Base-by-base conservation (phyloP, 352 stramenopile species). In the Phytophthora constricta region DNA sequence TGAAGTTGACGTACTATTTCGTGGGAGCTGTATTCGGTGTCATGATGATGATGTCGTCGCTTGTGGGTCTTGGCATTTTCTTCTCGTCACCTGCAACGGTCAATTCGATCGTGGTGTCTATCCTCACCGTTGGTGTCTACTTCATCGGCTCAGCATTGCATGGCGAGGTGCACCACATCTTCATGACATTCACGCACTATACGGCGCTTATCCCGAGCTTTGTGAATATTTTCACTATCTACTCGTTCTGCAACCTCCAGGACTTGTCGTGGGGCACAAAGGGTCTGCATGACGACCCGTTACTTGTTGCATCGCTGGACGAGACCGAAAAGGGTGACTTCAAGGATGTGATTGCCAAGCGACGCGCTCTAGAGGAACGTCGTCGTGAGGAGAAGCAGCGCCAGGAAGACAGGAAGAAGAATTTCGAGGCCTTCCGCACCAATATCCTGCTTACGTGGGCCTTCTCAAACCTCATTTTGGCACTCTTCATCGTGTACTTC, bases 141-240 rank as follows among this genome's bases (percentile, higher is more conserved):
- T 96, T 94, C 52, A 80, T 96, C 47, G 86, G 84, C n/a, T 76
- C 88, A 13, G 86, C 88, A 5, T 46, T 96, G 5, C 81, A 94
- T 20, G 85, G 89, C 27, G 86, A 95, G 65, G 46, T 95, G 45
- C 89, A 95, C 62, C 82, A 94, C 67, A 93, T 95, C 49, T 72
- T 94, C 54, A 80, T 95, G 70, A 92, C 85, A 33, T 94, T 94
- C 73, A 89, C 85, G 60, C 90, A 96, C 71, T 97, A 95, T 76
- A 93, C 84, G 47, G 79, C 87, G 17, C 64, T 97, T 45, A 90
- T 95, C 53, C 90, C 90, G 27, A 94, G 82, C 47, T 96, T 96
- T 48, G 86, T 97, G 31, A 96, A 95, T 69, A 96, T 96, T 50
- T 92, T 96, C 52, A 92, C 84, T 22, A 92, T 97, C 57, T 97